Evolutionary conservation across 2,329 filamentous ascomycete species (phyloP), one percentile per base, ranked within the genome.

Genomic region (Septoria petroselini): DNA sequence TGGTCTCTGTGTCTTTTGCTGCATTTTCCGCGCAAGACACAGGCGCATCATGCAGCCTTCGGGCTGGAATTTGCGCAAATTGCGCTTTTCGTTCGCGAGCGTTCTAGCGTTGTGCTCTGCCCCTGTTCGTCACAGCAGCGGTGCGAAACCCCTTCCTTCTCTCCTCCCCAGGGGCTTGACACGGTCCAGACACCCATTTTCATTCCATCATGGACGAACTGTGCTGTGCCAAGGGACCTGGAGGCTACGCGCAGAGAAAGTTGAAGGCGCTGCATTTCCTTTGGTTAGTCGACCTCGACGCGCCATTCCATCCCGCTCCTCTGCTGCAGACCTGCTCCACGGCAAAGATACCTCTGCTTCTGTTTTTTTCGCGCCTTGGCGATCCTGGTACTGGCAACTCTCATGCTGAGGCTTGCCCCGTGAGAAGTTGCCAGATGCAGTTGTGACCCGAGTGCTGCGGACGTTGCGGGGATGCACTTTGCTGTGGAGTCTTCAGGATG

Each of bases 271-370:
- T 65, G 64, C 48, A 39, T 61, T 66, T 65, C 62, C 58, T 55
- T 53, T 55, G 56, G 55, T 60, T 53, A 60, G 58, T 60, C 55
- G 56, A 52, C 58, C 58, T 60, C 58, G 58, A 53, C 50, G 62
- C 65, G 66, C 67, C 65, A 58, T 67, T 29, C 63, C 70, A 69
- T 70, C 72, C 73, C 61, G 72, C 59, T 65, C 68, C 73, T 71
- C 71, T 68, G 55, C 56, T 54, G 56, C 57, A 65, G 62, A 58
- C 65, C 57, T 66, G 55, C 57, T 63, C 64, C 64, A 63, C 67
- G 63, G 64, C 61, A 58, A 58, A 56, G 60, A 64, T 61, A 64
- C 62, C 63, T 53, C 57, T 61, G 64, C 56, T 60, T 50, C 64
- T 55, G 67, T 65, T 68, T n/a, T n/a, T n/a, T n/a, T n/a, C 68